phyloP scores from a whole-genome alignment of 164 flowering plant genomes.

The Vitis rotundifolia region DNA sequence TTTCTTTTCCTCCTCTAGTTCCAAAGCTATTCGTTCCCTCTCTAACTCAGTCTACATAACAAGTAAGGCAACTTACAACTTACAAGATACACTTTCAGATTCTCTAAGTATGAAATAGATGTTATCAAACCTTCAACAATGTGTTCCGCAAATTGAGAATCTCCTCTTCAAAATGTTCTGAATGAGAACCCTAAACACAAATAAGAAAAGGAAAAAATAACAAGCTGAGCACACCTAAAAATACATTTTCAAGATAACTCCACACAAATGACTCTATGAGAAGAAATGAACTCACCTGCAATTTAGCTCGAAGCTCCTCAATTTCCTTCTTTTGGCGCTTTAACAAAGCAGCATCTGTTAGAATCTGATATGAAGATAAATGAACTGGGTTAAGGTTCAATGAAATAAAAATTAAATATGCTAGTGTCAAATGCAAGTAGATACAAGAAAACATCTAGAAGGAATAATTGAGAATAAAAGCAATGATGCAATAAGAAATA shows the following conservation, averaged over 20 bases:
- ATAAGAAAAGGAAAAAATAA: neutral
- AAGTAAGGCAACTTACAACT: conserved; percentile 9
- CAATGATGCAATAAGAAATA: conserved; percentile 3
- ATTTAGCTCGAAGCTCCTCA: conserved; percentile 88
- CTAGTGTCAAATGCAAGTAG: neutral
- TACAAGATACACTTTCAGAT: neutral
- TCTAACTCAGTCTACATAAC: conserved; percentile 78
- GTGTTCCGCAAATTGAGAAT: conserved; percentile 85
- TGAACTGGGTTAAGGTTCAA: neutral
- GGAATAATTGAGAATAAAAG: neutral
- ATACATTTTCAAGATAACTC: neutral
- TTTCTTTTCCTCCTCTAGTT: conserved; percentile 92
- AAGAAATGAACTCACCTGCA: conserved; percentile 52
- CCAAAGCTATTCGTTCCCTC: conserved; percentile 91
- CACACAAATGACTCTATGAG: neutral
- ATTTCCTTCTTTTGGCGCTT: conserved; percentile 99
- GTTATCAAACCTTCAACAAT: conserved; percentile 62
- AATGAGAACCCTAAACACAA: conserved; percentile 66
- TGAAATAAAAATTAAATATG: neutral
- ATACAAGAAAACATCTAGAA: neutral
- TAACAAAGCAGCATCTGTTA: conserved; percentile 96
- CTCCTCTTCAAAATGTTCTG: conserved; percentile 88
- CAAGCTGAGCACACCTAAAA: neutral
- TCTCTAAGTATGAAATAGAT: neutral
- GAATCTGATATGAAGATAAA: conserved; percentile 47